Evolutionary conservation across 1,284 basidiomycete genomes (phyloP), one percentile per base, ranked within the genome.

Genomic region (Microbotryomycetes sp.): DNA sequence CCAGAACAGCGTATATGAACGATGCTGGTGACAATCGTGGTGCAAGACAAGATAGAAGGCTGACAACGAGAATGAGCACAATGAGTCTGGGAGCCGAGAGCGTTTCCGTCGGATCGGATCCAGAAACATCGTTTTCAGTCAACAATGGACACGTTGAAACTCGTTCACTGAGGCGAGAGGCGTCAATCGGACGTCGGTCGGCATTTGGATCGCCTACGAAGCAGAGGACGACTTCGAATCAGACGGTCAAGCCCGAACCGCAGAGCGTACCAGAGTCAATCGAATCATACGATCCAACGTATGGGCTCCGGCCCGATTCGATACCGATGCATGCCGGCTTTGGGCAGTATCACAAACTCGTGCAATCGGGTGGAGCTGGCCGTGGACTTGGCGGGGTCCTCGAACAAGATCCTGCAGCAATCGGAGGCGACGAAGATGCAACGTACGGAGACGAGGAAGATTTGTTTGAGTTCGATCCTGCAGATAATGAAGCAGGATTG

Each of bases 201-300:
- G 36, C 19, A 42, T 42, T 42, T 19, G 19, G 36, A 9, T 42
- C 36, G 12, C 36, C 36, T 9, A 42, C 36, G 12, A 42, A 42
- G 19, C 36, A 42, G 36, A 9, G 36, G 12, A 42, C 36, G 19
- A 42, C 36, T 12, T 42, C 36, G 36, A 42, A 19, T 19, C 36
- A 42, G 36, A 42, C 36, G 36, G 19, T 42, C 36, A 42, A 42
- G 36, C 36, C 36, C 9, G 36, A 42, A 19, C 36, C 36, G 36
- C 36, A 42, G 19, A 42, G 36, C 2, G 72, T 87, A 65, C 85
- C 88, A 2, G 90, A 93, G 58, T 72, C 74, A 49, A 82, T 92
- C 47, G 92, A 94, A 76, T 84, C 88, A 65, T 96, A 90, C 75
- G 93, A 97, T 72, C 93, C 92, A 0, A 97, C 93, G 0, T 97